Base-by-base conservation (phyloP, 352 stramenopile genomes). In the Phytophthora constricta region DNA sequence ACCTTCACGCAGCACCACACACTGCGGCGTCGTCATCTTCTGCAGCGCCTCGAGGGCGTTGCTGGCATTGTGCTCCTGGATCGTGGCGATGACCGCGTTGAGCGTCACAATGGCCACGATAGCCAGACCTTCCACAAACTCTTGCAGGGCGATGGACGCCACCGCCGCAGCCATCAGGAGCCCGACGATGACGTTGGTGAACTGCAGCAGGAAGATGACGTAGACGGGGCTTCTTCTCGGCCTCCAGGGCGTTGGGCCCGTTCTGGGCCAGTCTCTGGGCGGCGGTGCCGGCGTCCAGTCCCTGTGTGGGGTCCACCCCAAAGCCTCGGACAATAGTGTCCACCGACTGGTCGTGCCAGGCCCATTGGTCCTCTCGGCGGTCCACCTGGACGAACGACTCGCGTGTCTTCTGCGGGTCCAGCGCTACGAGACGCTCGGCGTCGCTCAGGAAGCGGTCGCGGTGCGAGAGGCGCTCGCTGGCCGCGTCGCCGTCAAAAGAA, bases 161-260 rank as follows among this genome's bases (percentile, higher is more conserved):
- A 93, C 41, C 4, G 81, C 73, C 2, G 85, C 85, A 4, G 68
- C 81, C 56, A 89, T 79, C 3, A 93, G 58, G 34, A 93, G 68
- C 5, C 69, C 83, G 52, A 93, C 90, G 68, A 93, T 93, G 43
- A 93, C 62, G 65, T 91, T 93, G 31, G 77, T 84, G 65, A 90
- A 91, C 67, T 93, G 85, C 47, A 93, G 58, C 47, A 91, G 50
- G 65, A 93, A 93, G 42, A 90, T 82, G 52, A 90, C 58, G 48
- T 78, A 65, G 26, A 90, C 46, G 1, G 82, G 79, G 1, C 61
- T 84, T 85, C 65, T 80, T 86, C 26, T 86, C 79, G n/a, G 74
- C 70, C 56, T 87, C 72, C 1, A 92, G 58, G 43, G 70, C 66
- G 47, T 92, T 92, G 5, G 61, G 64, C 7, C 81, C 83, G 43